Evolutionary conservation across 768 basidiomycete genomes (phyloP).

Genomic region (Symmetrospora coprosmae): DNA sequence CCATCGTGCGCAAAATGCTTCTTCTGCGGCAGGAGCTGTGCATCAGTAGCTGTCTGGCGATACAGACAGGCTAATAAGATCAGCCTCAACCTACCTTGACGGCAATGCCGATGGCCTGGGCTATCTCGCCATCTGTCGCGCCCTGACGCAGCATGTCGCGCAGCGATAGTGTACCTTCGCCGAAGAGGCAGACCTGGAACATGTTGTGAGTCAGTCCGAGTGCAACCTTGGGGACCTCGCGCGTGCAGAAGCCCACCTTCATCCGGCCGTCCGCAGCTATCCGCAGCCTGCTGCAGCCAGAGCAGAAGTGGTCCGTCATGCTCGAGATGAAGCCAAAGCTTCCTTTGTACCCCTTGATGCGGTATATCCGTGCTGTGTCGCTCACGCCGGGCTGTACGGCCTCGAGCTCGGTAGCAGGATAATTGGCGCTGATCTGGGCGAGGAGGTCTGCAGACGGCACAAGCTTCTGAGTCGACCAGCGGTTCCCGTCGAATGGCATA

Average conservation of each 20-base stretch:
- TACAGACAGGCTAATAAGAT: slow-evolving; percentile 30
- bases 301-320: slow-evolving; percentile 88
- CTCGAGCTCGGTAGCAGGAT: neutral
- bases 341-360: slow-evolving; percentile 11
- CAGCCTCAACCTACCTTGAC: slow-evolving; percentile 2
- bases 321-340: slow-evolving; percentile 67
- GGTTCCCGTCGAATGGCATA: slow-evolving; percentile 84
- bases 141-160: slow-evolving; percentile 57
- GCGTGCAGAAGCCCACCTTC: slow-evolving; percentile 45
- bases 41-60: slow-evolving; percentile 44
- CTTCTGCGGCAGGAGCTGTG: slow-evolving; percentile 37
- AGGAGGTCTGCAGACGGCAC: neutral
- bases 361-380: slow-evolving; percentile 10
- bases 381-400: neutral
- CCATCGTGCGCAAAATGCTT: slow-evolving; percentile 33
- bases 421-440: neutral
- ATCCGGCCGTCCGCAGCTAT: slow-evolving; percentile 83
- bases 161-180: slow-evolving; percentile 66
- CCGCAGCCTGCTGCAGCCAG: slow-evolving; percentile 65
- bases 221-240: neutral
- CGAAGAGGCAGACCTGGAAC: slow-evolving; percentile 67
- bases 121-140: slow-evolving; percentile 51
- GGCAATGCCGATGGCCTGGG: neutral
- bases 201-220: neutral
- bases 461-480: slow-evolving; percentile 72